A percentile compares a stretch with the other conserved stretches of the same genome.
These are phyloP conservation scores for Trypanosoma scelopori DNA, from an alignment of 208 protist species.

Conservation along the genomic window DNA sequence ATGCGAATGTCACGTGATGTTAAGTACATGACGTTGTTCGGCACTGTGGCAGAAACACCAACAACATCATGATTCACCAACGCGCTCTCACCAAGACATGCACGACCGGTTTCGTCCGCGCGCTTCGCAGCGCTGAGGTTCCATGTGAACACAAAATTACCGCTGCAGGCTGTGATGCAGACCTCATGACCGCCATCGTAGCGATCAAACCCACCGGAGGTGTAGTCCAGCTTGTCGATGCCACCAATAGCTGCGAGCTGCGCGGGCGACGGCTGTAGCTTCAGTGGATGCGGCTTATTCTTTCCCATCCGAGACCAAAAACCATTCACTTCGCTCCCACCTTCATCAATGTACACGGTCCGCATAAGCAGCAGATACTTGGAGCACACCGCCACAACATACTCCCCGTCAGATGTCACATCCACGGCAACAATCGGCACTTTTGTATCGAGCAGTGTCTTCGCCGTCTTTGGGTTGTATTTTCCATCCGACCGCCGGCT, in stretches of 20 bases:
- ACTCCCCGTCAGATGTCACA: slow-evolving; percentile 57
- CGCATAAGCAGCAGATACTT: slow-evolving; percentile 47
- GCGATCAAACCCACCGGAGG: slow-evolving; percentile 45
- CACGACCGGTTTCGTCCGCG: slow-evolving; percentile 39
- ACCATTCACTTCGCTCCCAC: slow-evolving; percentile 31
- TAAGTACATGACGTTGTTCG: slow-evolving; percentile 21
- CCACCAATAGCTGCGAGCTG: slow-evolving; percentile 48
- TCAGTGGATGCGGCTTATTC: slow-evolving; percentile 48
- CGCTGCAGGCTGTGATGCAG: slow-evolving; percentile 54
- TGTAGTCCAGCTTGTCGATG: slow-evolving; percentile 38
- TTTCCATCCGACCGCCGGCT: slow-evolving; percentile 39
- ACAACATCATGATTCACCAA: slow-evolving; percentile 11
- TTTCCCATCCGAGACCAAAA: slow-evolving; percentile 54
- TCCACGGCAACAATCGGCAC: slow-evolving; percentile 54
- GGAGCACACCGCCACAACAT: slow-evolving; percentile 51
- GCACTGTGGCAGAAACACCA: slow-evolving; percentile 10
- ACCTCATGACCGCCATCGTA: slow-evolving; percentile 34
- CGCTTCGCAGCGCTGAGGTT: slow-evolving; percentile 39
- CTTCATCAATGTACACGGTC: slow-evolving; percentile 43
- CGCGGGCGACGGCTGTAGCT: slow-evolving; percentile 41
- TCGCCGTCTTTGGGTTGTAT: slow-evolving; percentile 55
- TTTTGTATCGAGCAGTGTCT: slow-evolving; percentile 57
- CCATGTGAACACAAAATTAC: slow-evolving; percentile 53
- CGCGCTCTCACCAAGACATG: slow-evolving; percentile 20
- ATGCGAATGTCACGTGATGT: slow-evolving; percentile 26